Percentiles rank a stretch among this genome's conserved stretches.
Evolutionary conservation across 169 alveolate species (phyloP).

Genomic region (Plasmodium yoelii): DNA sequence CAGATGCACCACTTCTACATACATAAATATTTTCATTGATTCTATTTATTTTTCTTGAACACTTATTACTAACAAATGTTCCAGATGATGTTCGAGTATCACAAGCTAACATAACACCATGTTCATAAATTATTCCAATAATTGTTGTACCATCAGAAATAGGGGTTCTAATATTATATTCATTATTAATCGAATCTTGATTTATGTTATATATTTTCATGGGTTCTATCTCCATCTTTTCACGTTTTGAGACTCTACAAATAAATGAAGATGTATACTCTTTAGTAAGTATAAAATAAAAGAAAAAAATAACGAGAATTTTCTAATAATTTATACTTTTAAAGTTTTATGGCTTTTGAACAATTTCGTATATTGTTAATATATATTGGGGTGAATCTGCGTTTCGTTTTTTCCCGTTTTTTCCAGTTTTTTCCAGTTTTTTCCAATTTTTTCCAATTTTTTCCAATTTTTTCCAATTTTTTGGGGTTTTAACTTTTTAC

Average conservation of each 20-base stretch:
- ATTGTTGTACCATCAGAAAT: constrained; percentile 92
- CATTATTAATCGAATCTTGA: constrained; percentile 1
- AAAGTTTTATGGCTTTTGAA: too few relatives aligned
- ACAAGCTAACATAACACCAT: constrained; percentile 95
- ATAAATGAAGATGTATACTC: neutral
- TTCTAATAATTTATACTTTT: too few relatives aligned
- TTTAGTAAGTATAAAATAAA: neutral
- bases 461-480: too few relatives aligned
- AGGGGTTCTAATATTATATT: constrained; percentile 47
- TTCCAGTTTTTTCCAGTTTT: too few relatives aligned
- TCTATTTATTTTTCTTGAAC: constrained; percentile 92
- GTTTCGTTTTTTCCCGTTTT: too few relatives aligned
- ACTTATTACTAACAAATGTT: constrained; percentile 91
- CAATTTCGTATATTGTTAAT: too few relatives aligned
- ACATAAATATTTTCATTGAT: constrained; percentile 91
- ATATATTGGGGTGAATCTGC: too few relatives aligned
- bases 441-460: too few relatives aligned
- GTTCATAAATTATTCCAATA: constrained; percentile 90
- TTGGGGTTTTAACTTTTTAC: too few relatives aligned
- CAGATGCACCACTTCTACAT: constrained; percentile 95
- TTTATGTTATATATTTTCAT: neutral
- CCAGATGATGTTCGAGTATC: constrained; percentile 97
- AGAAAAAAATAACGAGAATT: too few relatives aligned
- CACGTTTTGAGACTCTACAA: neutral
- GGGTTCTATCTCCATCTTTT: constrained; percentile 34